Conservation (phyloP, 2,329 filamentous ascomycete genomes). For the Colletotrichum siamense region DNA sequence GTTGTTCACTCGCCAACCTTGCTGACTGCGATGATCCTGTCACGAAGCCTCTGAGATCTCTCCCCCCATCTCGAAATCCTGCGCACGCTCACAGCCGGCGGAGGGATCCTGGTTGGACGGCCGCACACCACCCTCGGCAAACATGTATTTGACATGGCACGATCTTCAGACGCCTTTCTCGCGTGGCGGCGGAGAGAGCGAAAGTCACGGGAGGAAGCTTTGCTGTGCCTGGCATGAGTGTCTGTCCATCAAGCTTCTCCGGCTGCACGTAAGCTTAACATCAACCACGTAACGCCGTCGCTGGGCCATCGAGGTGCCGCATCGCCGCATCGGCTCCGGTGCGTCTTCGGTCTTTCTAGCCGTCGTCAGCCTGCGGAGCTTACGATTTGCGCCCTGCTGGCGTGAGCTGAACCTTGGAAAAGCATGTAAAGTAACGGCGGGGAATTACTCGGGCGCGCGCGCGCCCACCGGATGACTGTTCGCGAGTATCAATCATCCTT, state of each 20-base stretch:
- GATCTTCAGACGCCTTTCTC: neutral
- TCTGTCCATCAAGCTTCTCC: neutral
- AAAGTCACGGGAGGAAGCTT: neutral
- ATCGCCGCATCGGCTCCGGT: neutral
- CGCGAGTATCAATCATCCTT: neutral
- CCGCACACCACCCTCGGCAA: neutral
- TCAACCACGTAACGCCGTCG: neutral
- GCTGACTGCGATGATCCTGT: neutral
- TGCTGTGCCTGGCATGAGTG: neutral
- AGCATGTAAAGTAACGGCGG: neutral
- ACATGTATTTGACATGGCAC: neutral
- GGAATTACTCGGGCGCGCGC: neutral
- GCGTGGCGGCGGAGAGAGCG: neutral
- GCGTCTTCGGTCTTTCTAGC: neutral
- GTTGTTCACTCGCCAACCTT: neutral
- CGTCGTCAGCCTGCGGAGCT: neutral
- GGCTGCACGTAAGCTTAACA: neutral
- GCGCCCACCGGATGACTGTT: neutral
- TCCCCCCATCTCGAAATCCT: neutral
- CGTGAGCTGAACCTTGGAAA: neutral
- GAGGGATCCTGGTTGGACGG: neutral
- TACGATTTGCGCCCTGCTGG: neutral
- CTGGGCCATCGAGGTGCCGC: neutral
- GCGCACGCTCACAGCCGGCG: neutral
- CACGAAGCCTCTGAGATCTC: neutral